Percentiles rank a stretch among this genome's conserved stretches.
Conservation (phyloP, 306 rosid genomes). For the Boehmeria nivea region DNA sequence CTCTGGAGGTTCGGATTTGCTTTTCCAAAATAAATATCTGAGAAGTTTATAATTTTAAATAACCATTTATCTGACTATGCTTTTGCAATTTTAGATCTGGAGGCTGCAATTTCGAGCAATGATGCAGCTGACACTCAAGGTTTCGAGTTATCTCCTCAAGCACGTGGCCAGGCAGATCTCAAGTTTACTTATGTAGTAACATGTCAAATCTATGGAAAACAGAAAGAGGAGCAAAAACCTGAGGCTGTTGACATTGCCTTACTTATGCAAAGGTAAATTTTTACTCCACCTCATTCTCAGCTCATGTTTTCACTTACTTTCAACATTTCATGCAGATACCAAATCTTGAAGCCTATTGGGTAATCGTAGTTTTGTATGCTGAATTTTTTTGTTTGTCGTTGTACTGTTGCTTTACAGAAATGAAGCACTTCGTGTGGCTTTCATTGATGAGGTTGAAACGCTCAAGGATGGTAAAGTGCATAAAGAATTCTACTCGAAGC, state of each 20-base stretch:
- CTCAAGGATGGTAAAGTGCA: constrained; percentile 59
- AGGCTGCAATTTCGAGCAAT: constrained; percentile 50
- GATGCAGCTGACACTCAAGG: constrained; percentile 59
- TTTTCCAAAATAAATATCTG: neutral
- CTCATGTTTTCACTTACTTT: neutral
- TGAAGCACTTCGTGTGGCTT: constrained; percentile 97
- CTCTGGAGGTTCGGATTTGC: constrained; percentile 48
- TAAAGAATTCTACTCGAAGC: constrained; percentile 79
- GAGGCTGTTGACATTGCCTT: constrained; percentile 92
- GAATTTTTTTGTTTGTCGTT: constrained; percentile 5
- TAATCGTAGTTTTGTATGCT: neutral
- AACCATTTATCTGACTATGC: constrained; percentile 9
- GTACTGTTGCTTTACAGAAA: constrained; percentile 39
- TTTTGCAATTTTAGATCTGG: constrained; percentile 49
- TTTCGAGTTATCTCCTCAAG: constrained; percentile 76
- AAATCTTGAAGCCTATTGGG: neutral
- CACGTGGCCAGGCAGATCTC: constrained; percentile 87
- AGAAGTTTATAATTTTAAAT: constrained; percentile 1
- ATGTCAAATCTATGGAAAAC: constrained; percentile 92
- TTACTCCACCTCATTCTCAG: neutral
- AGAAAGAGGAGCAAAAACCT: constrained; percentile 86
- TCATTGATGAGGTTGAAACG: constrained; percentile 78
- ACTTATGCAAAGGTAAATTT: constrained; percentile 77
- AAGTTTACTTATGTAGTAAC: constrained; percentile 91
- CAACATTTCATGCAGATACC: neutral